Conservation (phyloP, 148 eudicot genomes). For the Amaranthus palmeri region DNA sequence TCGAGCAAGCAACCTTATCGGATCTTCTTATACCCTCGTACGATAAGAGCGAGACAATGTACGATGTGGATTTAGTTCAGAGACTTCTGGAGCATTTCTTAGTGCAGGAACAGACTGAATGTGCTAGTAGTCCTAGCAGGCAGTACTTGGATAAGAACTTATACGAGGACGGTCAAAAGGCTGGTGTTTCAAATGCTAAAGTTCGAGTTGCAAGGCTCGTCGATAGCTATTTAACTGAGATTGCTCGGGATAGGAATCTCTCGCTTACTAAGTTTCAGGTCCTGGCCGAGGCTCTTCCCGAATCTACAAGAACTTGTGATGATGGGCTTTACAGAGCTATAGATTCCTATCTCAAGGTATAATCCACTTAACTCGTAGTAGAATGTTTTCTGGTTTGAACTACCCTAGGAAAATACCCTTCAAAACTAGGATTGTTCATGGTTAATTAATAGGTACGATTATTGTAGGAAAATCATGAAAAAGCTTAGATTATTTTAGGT, state of each 20-base stretch:
- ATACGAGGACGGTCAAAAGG: slow-evolving; percentile 41
- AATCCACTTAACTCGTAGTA: no score
- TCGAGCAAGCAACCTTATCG: slow-evolving; percentile 71
- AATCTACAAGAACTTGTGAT: slow-evolving; percentile 88
- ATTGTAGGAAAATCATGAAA: no score
- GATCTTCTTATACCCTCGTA: slow-evolving; percentile 85
- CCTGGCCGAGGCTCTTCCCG: slow-evolving; percentile 93
- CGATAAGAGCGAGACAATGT: slow-evolving; percentile 51
- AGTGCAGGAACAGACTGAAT: slow-evolving; percentile 72
- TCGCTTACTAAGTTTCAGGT: slow-evolving; percentile 90
- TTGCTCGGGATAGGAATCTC: slow-evolving; percentile 71
- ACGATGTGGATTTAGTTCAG: slow-evolving; percentile 91
- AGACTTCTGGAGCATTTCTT: slow-evolving; percentile 91
- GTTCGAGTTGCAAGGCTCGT: slow-evolving; percentile 89
- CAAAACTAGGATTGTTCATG: no score
- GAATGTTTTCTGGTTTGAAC: no score
- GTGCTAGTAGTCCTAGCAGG: slow-evolving; percentile 67
- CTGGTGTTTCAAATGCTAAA: slow-evolving; percentile 52
- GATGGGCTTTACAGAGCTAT: slow-evolving; percentile 94
- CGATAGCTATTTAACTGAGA: slow-evolving; percentile 92
- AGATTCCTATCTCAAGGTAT: slow-evolving; percentile 97
- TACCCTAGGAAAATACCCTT: no score
- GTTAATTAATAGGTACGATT: no score
- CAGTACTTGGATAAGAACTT: slow-evolving; percentile 37
- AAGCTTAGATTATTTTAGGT: no score